Conservation (phyloP, 176 grass and related monocot species). For the Elaeis guineensis region DNA sequence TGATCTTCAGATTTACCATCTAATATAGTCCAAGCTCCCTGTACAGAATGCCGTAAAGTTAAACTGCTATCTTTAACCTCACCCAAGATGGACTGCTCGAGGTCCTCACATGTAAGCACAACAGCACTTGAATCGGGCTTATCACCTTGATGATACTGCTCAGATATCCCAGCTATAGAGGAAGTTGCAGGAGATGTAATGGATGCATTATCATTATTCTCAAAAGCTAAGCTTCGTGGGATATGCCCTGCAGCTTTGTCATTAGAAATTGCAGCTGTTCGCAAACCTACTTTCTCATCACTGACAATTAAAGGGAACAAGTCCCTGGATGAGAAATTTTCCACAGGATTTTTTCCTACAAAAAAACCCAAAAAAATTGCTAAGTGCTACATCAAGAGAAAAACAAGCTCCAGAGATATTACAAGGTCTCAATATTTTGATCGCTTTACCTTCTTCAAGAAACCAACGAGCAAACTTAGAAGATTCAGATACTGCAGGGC, state of each 20-base stretch:
- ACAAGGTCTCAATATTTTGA: background rate
- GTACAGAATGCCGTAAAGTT: constrained; percentile 22
- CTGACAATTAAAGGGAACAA: constrained; percentile 73
- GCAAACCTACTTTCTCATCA: constrained; percentile 41
- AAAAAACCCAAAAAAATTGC: background rate
- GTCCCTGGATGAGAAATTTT: constrained; percentile 55
- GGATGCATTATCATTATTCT: constrained; percentile 27
- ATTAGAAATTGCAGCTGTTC: constrained; percentile 29
- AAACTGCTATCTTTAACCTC: constrained; percentile 33
- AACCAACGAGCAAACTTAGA: constrained; percentile 95
- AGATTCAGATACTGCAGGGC: constrained; percentile 53
- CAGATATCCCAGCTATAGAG: constrained; percentile 25
- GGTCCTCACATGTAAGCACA: constrained; percentile 89
- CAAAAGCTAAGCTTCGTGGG: constrained; percentile 19
- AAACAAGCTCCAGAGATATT: background rate
- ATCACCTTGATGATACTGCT: constrained; percentile 31
- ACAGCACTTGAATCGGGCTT: constrained; percentile 35
- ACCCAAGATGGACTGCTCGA: constrained; percentile 80
- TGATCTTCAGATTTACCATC: constrained; percentile 20
- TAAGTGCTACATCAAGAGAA: constrained; percentile 19
- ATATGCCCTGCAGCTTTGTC: constrained; percentile 27
- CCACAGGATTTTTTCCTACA: constrained; percentile 48
- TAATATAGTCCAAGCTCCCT: constrained; percentile 19
- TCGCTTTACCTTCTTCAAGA: constrained; percentile 52
- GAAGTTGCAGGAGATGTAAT: constrained; percentile 21